These are phyloP conservation scores for Aegle marmelos DNA, from an alignment of 345 rosid genomes.

Conservation along the genomic window DNA sequence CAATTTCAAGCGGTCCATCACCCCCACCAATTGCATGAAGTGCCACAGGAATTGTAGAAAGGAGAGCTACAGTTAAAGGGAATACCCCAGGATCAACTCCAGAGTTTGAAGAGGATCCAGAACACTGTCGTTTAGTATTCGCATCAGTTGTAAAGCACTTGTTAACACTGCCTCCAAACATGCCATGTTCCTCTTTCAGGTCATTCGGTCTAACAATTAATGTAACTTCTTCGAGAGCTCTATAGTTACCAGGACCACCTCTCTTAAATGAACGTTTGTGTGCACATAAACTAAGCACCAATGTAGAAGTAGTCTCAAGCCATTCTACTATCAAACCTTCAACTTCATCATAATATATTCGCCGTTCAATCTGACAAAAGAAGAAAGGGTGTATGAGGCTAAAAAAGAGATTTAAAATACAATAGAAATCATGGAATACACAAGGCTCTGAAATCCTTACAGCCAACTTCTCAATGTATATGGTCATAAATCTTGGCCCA, in stretches of 20 bases:
- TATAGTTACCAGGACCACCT: constrained; percentile 36
- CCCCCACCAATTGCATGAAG: constrained; percentile 81
- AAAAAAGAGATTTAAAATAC: not conserved
- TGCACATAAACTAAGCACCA: constrained; percentile 49
- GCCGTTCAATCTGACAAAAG: constrained; percentile 60
- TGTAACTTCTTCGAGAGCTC: constrained; percentile 56
- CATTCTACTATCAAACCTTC: constrained; percentile 75
- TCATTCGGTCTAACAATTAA: constrained; percentile 50
- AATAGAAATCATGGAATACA: not conserved
- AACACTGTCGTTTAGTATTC: not conserved
- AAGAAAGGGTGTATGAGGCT: not conserved
- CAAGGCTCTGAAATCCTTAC: constrained; percentile 38
- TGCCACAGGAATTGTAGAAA: constrained; percentile 78
- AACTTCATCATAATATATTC: constrained; percentile 76
- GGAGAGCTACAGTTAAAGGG: constrained; percentile 61
- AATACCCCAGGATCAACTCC: constrained; percentile 53
- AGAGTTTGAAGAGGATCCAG: constrained; percentile 13
- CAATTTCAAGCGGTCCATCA: constrained; percentile 74
- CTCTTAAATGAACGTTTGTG: constrained; percentile 42
- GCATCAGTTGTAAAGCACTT: constrained; percentile 3
- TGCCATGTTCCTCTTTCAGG: constrained; percentile 26
- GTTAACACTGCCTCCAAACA: not conserved
- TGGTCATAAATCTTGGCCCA: constrained; percentile 86
- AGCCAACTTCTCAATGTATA: constrained; percentile 69
- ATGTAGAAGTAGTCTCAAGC: constrained; percentile 77